Percentiles rank a stretch among this genome's conserved stretches.
Evolutionary conservation across 75 land plant genomes (phyloP).

Genomic region (Isoetes taiwanensis): DNA sequence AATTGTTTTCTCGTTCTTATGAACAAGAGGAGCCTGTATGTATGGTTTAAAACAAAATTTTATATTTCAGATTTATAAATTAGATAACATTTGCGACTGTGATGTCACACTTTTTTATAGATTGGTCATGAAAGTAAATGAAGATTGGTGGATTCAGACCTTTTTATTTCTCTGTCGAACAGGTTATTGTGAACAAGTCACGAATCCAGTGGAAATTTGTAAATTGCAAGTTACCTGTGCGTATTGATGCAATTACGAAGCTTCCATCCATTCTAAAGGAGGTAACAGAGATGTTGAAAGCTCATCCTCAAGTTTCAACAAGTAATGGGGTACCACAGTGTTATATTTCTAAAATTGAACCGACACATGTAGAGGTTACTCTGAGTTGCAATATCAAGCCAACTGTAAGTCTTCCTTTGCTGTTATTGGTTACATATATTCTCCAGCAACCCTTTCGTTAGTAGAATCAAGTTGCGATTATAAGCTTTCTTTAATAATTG

Average conservation of each 20-base stretch:
- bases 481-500: no score
- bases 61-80: neutral
- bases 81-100: neutral
- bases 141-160: neutral
- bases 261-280: constrained; percentile 49
- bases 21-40: neutral
- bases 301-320: constrained; percentile 43
- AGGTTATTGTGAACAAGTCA: constrained; percentile 89
- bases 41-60: neutral
- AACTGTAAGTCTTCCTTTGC: constrained; percentile 28
- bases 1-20: neutral
- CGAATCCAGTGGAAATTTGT: constrained; percentile 50
- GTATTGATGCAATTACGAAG: constrained; percentile 36
- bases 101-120: neutral
- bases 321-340: constrained; percentile 59
- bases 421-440: no score
- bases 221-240: constrained; percentile 39
- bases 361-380: constrained; percentile 43
- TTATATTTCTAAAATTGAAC: constrained; percentile 42
- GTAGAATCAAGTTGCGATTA: no score
- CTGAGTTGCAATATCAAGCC: constrained; percentile 52
- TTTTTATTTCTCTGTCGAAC: constrained; percentile 3
- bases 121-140: neutral
- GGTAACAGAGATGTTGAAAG: constrained; percentile 38
- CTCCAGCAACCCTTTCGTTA: no score